Conservation (phyloP, 208 protist species). For the Crithidia sp. region DNA sequence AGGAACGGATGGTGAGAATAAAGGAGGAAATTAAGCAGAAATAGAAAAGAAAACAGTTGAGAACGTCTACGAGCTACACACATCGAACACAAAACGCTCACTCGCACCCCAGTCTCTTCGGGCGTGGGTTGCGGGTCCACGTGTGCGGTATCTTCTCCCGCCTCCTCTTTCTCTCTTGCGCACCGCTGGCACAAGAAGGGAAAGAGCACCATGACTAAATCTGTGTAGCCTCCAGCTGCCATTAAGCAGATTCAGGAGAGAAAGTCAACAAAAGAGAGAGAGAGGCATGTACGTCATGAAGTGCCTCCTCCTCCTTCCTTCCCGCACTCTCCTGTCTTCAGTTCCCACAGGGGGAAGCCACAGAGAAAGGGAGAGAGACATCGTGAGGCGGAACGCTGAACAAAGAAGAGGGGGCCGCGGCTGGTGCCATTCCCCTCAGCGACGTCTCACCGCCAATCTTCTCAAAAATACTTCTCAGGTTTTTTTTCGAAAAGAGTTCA, state of each 20-base stretch:
- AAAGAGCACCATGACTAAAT: neutral
- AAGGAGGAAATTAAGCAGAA: neutral
- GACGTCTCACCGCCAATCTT: no score
- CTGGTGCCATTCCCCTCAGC: no score
- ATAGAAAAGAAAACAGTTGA: neutral
- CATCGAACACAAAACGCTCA: no score
- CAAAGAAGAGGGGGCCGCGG: no score
- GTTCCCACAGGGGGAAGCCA: neutral
- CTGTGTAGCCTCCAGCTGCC: neutral
- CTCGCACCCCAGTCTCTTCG: no score
- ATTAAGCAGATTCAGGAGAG: conserved; percentile 10
- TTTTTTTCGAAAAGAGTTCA: no score
- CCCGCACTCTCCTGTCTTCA: neutral
- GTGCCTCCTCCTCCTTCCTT: neutral
- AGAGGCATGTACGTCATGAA: neutral
- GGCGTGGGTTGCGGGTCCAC: no score
- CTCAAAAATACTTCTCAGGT: no score
- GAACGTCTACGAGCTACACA: no score
- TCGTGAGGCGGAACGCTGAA: no score
- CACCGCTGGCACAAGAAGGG: neutral
- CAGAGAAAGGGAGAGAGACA: neutral
- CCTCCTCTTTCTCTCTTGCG: no score
- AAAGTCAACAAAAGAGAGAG: conserved; percentile 21
- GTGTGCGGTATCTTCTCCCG: no score
- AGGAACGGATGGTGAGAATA: neutral